These are phyloP conservation scores for Russula ochroleuca DNA, from an alignment of 768 basidiomycete species.

Conservation along the genomic window DNA sequence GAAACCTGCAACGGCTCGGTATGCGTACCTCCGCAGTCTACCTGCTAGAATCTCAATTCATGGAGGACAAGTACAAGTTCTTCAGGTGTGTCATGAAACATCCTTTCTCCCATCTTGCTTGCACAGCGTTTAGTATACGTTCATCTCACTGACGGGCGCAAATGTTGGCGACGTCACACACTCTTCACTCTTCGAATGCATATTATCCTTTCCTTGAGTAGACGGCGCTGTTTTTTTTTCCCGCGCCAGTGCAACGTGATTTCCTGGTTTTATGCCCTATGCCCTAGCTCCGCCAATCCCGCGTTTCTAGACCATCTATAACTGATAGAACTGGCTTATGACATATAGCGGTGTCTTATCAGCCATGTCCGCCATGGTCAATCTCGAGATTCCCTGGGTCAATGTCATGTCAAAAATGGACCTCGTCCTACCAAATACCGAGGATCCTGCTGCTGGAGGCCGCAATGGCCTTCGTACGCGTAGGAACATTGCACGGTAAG, in stretches of 20 bases:
- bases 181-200: neutral
- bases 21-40: slow-evolving; percentile 88
- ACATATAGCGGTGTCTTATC: slow-evolving; percentile 78
- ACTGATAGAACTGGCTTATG: slow-evolving; percentile 23
- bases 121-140: slow-evolving; percentile 16
- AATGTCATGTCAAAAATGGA: slow-evolving; percentile 99
- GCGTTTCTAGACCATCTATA: neutral
- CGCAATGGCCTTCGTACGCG: slow-evolving; percentile 69
- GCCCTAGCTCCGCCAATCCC: slow-evolving; percentile 24
- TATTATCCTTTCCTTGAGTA: neutral
- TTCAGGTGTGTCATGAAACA: slow-evolving; percentile 58
- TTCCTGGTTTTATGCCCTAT: slow-evolving; percentile 11
- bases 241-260: neutral
- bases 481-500: slow-evolving; percentile 81
- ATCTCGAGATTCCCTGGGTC: slow-evolving; percentile 93
- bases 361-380: slow-evolving; percentile 99
- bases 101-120: slow-evolving; percentile 6
- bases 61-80: slow-evolving; percentile 99
- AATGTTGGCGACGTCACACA: slow-evolving; percentile 10
- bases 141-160: slow-evolving; percentile 5
- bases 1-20: slow-evolving; percentile 65
- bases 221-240: slow-evolving; percentile 1
- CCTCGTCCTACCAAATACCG: slow-evolving; percentile 65
- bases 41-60: slow-evolving; percentile 96
- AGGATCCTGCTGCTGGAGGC: slow-evolving; percentile 51